Conservation (phyloP, 306 rosid genomes). For the Chamaecrista fasciculata region DNA sequence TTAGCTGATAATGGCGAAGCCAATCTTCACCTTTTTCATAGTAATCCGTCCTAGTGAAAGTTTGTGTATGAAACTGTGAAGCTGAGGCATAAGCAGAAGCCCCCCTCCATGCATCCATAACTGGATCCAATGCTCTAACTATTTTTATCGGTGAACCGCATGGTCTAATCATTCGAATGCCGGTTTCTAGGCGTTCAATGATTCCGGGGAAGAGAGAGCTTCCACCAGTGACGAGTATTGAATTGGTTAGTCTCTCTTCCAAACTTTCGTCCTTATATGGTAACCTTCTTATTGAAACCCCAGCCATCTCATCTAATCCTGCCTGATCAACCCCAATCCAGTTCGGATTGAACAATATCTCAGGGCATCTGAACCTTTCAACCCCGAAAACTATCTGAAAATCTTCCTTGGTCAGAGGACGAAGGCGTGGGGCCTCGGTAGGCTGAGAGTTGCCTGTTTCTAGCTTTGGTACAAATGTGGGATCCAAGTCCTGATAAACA, state of each 20-base stretch:
- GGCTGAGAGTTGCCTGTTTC: conserved; percentile 58
- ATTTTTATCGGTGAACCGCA: conserved; percentile 72
- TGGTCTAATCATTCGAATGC: conserved; percentile 84
- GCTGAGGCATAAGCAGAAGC: conserved; percentile 78
- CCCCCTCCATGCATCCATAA: conserved; percentile 95
- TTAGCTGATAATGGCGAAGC: conserved; percentile 73
- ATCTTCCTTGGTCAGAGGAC: conserved; percentile 77
- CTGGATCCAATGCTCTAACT: conserved; percentile 79
- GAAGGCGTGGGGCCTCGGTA: conserved; percentile 52
- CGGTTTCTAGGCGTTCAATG: conserved; percentile 72
- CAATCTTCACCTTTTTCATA: conserved; percentile 86
- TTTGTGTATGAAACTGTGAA: conserved; percentile 64
- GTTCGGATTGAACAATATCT: conserved; percentile 77
- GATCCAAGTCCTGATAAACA: conserved; percentile 69
- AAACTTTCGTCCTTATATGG: conserved; percentile 43
- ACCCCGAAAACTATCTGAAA: conserved; percentile 77
- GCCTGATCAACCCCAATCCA: conserved; percentile 90
- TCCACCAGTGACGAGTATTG: conserved; percentile 82
- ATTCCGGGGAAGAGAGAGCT: conserved; percentile 81
- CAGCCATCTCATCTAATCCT: conserved; percentile 92
- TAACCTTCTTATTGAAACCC: conserved; percentile 79
- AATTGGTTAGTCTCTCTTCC: conserved; percentile 65
- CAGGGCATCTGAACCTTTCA: conserved; percentile 96
- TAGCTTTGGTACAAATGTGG: conserved; percentile 70
- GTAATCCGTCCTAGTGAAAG: conserved; percentile 76